Percentiles rank a stretch among this genome's conserved stretches.
These are phyloP conservation scores for Coemansia sp. DNA, from an alignment of 192 early-diverging fungal genomes.

Conservation along the genomic window DNA sequence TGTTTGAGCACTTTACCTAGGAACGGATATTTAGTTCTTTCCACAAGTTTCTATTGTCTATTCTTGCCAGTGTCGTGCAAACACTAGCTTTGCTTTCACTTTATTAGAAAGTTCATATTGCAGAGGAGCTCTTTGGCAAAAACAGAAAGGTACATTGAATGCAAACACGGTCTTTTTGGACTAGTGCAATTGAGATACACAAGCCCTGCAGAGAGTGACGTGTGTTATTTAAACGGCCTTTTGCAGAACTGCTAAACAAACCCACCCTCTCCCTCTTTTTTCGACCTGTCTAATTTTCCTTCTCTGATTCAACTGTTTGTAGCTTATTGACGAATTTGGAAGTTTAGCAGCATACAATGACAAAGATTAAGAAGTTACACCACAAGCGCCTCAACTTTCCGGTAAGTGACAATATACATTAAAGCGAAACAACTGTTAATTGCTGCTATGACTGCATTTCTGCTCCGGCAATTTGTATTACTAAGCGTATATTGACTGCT, in stretches of 20 bases:
- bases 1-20: background rate
- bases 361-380: slow-evolving; percentile 52
- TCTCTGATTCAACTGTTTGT: slow-evolving; percentile 9
- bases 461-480: background rate
- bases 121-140: background rate
- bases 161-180: background rate
- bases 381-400: slow-evolving; percentile 55
- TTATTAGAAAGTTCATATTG: background rate
- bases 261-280: background rate
- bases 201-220: slow-evolving; percentile 4
- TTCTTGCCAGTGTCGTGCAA: background rate
- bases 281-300: background rate
- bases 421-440: background rate
- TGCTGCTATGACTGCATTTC: background rate
- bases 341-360: slow-evolving; percentile 22
- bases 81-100: background rate
- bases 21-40: background rate
- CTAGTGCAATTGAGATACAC: background rate
- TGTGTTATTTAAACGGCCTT: background rate
- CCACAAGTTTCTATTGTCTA: background rate
- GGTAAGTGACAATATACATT: slow-evolving; percentile 29
- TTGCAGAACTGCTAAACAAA: background rate
- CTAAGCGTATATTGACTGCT: background rate
- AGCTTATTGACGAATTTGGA: slow-evolving; percentile 5
- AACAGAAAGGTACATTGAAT: slow-evolving; percentile 3